These are phyloP conservation scores for Leishmania turanica DNA, from an alignment of 208 protist species.

Conservation along the genomic window DNA sequence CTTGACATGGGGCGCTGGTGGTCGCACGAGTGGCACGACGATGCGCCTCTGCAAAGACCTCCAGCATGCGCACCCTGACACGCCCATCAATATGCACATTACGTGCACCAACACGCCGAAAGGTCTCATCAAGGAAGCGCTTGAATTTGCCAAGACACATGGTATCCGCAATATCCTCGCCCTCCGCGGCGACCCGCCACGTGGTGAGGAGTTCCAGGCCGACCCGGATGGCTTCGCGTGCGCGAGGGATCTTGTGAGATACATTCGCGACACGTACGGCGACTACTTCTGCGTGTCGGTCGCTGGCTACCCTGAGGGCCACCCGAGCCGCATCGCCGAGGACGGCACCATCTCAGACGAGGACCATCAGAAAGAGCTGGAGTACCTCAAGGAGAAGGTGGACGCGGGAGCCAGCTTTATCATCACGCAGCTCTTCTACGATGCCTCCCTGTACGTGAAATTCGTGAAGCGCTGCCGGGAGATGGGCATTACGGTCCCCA, in stretches of 20 bases:
- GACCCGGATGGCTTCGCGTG: constrained; percentile 84
- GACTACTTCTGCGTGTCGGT: constrained; percentile 97
- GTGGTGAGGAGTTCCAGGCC: constrained; percentile 54
- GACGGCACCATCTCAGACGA: constrained; percentile 61
- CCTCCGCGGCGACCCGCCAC: constrained; percentile 91
- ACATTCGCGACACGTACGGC: constrained; percentile 93
- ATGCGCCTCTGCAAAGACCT: constrained; percentile 81
- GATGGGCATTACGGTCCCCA: constrained; percentile 93
- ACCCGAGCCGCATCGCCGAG: constrained; percentile 59
- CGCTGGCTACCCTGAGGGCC: constrained; percentile 93
- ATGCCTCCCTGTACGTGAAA: constrained; percentile 88
- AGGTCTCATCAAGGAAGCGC: constrained; percentile 65
- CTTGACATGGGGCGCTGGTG: constrained; percentile 97
- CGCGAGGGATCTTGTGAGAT: constrained; percentile 95
- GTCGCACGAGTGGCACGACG: constrained; percentile 80
- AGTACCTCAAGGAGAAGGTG: constrained; percentile 96
- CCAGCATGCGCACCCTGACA: constrained; percentile 81
- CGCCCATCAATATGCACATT: constrained; percentile 90
- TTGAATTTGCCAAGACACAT: constrained; percentile 80
- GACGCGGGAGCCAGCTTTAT: constrained; percentile 96
- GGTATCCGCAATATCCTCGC: constrained; percentile 97
- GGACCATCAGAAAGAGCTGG: constrained; percentile 81
- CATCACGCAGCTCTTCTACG: constrained; percentile 98
- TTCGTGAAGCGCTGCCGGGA: constrained; percentile 90
- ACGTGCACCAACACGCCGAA: constrained; percentile 95